These are phyloP conservation scores for Flaveria brownii DNA, from an alignment of 129 eudicot genomes.

Conservation along the genomic window DNA sequence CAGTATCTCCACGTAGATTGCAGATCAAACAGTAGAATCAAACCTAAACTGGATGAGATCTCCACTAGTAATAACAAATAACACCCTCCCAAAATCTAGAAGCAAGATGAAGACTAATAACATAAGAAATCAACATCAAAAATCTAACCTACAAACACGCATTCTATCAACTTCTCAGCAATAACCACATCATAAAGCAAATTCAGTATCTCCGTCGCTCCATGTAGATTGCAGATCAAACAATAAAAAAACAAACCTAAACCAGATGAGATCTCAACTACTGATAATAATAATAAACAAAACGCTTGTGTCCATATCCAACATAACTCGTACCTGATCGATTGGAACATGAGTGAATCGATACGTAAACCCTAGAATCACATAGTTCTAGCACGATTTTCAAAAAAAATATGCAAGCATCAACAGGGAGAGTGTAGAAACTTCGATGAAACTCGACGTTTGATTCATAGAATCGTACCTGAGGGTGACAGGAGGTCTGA, in stretches of 20 bases:
- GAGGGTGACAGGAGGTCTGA: background rate
- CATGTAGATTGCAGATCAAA: background rate
- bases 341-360: background rate
- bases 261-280: constrained; percentile 7
- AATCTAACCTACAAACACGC: background rate
- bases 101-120: background rate
- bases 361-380: constrained; percentile 1
- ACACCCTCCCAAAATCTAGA: background rate
- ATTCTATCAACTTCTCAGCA: background rate
- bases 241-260: constrained; percentile 1
- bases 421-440: background rate
- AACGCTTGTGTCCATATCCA: background rate
- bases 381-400: background rate
- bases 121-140: background rate
- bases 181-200: background rate
- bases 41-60: background rate
- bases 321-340: background rate
- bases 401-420: background rate
- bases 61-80: background rate
- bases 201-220: background rate
- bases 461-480: background rate
- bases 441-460: background rate
- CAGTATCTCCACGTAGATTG: background rate
- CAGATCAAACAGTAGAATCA: background rate
- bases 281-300: too few relatives aligned